phyloP scores from a whole-genome alignment of 345 rosid species.

The Noccaea caerulescens region DNA sequence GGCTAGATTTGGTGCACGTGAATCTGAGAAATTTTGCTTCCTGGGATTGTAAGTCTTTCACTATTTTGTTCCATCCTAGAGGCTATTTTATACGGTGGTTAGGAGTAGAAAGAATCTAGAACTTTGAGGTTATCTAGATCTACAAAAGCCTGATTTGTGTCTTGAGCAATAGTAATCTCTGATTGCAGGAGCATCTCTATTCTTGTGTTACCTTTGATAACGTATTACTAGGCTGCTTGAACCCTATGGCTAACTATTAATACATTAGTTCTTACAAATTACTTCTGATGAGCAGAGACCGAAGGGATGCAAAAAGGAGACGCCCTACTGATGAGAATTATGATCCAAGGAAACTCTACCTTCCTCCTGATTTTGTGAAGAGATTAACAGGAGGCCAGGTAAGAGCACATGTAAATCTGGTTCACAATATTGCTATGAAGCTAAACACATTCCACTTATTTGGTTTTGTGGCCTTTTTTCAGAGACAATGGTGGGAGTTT shows the following conservation, averaged over 20 bases:
- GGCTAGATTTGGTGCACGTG: conserved; percentile 75
- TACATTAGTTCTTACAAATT: conserved; percentile 10
- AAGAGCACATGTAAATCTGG: conserved; percentile 28
- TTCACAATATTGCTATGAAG: conserved; percentile 32
- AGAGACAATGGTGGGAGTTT: conserved; percentile 99
- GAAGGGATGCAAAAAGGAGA: conserved; percentile 70
- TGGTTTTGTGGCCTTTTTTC: conserved; percentile 38
- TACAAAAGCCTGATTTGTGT: conserved; percentile 6
- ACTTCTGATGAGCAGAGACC: conserved; percentile 54
- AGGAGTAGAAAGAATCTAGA: conserved; percentile 23
- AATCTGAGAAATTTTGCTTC: conserved; percentile 72
- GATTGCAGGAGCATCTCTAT: conserved; percentile 3
- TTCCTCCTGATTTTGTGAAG: conserved; percentile 85
- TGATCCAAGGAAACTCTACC: conserved; percentile 83
- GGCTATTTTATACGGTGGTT: conserved; percentile 2
- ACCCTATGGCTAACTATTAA: conserved; percentile 11
- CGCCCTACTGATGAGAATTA: conserved; percentile 73
- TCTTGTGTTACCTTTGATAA: conserved; percentile 13
- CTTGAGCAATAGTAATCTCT: not conserved
- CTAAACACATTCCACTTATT: conserved; percentile 23
- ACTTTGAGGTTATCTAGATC: conserved; percentile 2
- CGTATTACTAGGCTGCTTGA: not conserved
- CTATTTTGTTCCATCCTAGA: conserved; percentile 25
- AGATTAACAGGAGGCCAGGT: conserved; percentile 90
- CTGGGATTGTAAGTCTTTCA: conserved; percentile 74